Evolutionary conservation across 202 grass and related monocot genomes (phyloP).

Genomic region (Alloteropsis angusta): DNA sequence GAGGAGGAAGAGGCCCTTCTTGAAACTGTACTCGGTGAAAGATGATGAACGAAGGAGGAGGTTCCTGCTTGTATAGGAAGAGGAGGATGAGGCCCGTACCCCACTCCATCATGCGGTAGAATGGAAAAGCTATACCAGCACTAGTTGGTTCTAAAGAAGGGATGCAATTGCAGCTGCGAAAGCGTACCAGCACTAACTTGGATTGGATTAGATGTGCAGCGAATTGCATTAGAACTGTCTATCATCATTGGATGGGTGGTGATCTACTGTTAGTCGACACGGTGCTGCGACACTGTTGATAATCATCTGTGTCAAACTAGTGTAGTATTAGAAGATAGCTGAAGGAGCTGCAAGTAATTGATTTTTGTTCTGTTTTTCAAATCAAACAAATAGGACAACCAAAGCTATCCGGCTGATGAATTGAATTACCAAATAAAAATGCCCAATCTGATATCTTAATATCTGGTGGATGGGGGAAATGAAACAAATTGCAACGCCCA

Average conservation of each 20-base stretch:
- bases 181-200: not conserved
- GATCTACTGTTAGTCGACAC: not conserved
- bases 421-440: not conserved
- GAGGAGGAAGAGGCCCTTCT: conserved; percentile 78
- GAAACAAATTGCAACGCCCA: not conserved
- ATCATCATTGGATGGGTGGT: not conserved
- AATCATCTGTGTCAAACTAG: not conserved
- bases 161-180: not conserved
- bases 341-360: not conserved
- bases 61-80: not conserved
- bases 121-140: not conserved
- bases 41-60: conserved; percentile 13
- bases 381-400: not conserved
- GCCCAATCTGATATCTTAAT: not conserved
- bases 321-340: not conserved
- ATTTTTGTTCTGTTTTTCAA: not conserved
- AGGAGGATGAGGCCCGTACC: not conserved
- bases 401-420: no score
- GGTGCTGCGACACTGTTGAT: no score
- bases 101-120: not conserved
- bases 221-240: not conserved
- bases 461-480: not conserved
- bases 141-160: not conserved
- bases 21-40: conserved; percentile 58
- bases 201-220: not conserved